Base-by-base conservation (phyloP, 495 filamentous ascomycete species). In the Penicillium pulvis region DNA sequence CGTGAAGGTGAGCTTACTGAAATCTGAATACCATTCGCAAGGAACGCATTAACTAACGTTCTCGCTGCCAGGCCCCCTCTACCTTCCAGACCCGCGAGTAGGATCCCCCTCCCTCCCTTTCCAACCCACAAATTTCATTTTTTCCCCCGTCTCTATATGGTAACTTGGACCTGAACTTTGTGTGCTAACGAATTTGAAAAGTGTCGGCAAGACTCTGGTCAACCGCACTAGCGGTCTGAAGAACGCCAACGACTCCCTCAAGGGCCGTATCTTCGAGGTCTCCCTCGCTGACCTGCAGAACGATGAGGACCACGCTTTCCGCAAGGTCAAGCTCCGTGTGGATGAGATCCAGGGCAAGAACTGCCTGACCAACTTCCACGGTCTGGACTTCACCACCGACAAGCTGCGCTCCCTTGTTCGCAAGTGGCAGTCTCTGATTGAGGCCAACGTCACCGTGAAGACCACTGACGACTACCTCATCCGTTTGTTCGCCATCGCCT, bases 331-430 rank as follows among this genome's bases (percentile, higher is more conserved):
- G 87, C 90, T 98, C 70, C 87, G 94, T 59, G 91, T 98, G 67
- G 94, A 98, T 71, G 94, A 98, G 80, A 87, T 98, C 58, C 94
- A 98, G 80, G 94, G 94, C 82, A 97, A 97, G 86, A 98, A 97
- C 87, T 98, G 94, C 80, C 84, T 98, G 68, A 98, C 94, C 82
- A 98, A 98, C 86, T 98, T 98, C 89, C 93, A 98, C 84, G 94
- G 94, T 66, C 85, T 98, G 75, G 94, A 98, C 83, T 98, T 98
- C 87, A 98, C 94, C 67, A 97, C 95, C 67, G 94, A 98, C 87
- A 98, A 98, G 86, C 86, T 98, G 64, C 90, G 94, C 69, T 98
- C 94, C 54, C 87, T 98, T 58, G 94, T 98, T 65, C 93, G 94
- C 80, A 98, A 98, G 81, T 98, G 94, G 94, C 94, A 98, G 81